Percentiles rank a stretch among this genome's conserved stretches.
Conservation (phyloP, 169 alveolate genomes). For the Plasmodium gaboni region DNA sequence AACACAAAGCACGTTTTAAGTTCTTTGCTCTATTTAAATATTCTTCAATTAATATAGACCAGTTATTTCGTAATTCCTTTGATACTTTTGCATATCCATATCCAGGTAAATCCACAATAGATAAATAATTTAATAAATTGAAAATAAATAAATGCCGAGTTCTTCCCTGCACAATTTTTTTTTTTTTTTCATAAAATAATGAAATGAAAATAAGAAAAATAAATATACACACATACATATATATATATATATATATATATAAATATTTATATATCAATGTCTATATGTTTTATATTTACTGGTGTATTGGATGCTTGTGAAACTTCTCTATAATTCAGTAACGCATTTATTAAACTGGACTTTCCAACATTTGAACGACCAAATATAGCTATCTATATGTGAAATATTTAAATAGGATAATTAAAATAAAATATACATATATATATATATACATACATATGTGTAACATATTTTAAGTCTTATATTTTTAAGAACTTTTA, state of each 20-base stretch:
- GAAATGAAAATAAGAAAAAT: background rate
- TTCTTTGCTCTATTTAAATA: constrained; percentile 70
- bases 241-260: background rate
- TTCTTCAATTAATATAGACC: constrained; percentile 40
- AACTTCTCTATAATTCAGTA: constrained; percentile 86
- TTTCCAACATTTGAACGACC: constrained; percentile 96
- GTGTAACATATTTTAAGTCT: background rate
- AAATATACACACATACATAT: background rate
- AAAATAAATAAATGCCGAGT: constrained; percentile 90
- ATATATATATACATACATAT: too few species aligned
- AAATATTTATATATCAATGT: background rate
- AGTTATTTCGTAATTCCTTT: constrained; percentile 76
- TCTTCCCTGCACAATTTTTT: constrained; percentile 82
- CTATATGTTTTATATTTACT: constrained; percentile 31
- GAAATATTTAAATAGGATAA: background rate
- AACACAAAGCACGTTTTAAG: constrained; percentile 83
- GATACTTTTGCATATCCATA: constrained; percentile 89
- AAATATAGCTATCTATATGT: constrained; percentile 89
- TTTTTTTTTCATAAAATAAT: background rate
- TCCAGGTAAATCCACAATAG: constrained; percentile 92
- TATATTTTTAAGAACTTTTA: background rate
- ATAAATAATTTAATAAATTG: constrained; percentile 83
- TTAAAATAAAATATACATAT: background rate
- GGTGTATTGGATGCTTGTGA: constrained; percentile 89
- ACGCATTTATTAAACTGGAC: constrained; percentile 93